Conservation (phyloP, 805 yeast species). For the Wickerhamiella kazuoi region DNA sequence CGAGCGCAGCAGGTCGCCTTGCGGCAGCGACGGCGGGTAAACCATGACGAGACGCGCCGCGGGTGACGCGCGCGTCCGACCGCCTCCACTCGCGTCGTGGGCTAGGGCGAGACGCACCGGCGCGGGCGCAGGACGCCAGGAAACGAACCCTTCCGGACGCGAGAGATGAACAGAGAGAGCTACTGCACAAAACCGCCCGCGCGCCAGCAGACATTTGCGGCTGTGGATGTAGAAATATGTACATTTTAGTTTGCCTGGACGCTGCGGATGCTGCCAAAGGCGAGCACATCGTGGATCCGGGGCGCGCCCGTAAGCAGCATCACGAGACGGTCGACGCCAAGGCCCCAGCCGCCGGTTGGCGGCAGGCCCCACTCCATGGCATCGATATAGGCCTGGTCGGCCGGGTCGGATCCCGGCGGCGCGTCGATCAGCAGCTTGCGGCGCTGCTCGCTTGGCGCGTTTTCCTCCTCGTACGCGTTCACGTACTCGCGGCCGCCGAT, state of each 20-base stretch:
- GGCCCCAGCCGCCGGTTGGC: slow-evolving; percentile 97
- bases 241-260: neutral
- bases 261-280: slow-evolving; percentile 1
- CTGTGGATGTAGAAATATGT: too few species aligned
- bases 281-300: slow-evolving; percentile 28
- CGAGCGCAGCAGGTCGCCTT: slow-evolving; percentile 7
- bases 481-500: slow-evolving; percentile 65
- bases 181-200: too few species aligned
- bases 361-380: slow-evolving; percentile 89
- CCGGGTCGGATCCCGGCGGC: slow-evolving; percentile 37
- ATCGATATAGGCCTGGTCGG: slow-evolving; percentile 54
- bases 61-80: too few species aligned
- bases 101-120: too few species aligned
- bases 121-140: too few species aligned
- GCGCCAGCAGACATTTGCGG: too few species aligned
- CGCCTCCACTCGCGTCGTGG: too few species aligned
- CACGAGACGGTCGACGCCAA: slow-evolving; percentile 77
- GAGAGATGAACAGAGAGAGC: too few species aligned
- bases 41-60: too few species aligned
- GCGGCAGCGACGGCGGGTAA: slow-evolving; percentile 14
- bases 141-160: too few species aligned
- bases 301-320: slow-evolving; percentile 53
- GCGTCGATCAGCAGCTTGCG: slow-evolving; percentile 43
- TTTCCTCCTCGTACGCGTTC: slow-evolving; percentile 94
- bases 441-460: slow-evolving; percentile 58